Base-by-base conservation (phyloP, 1,139 yeast genomes). In the Komagataea norvegica region DNA sequence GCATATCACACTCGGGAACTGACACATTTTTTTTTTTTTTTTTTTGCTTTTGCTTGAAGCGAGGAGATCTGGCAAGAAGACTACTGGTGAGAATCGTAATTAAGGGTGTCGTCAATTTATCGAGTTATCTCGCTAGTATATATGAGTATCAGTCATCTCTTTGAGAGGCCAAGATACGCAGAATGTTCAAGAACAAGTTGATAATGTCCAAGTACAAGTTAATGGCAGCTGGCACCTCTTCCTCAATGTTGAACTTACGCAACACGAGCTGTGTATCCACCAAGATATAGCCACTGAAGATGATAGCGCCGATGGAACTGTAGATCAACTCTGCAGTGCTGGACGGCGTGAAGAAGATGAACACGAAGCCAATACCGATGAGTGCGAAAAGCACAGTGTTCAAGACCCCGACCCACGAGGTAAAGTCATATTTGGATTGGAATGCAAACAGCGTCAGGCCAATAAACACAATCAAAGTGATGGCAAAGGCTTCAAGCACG, bases 241-340 rank as follows among this genome's bases (percentile, higher is more conserved):
- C 96, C 48, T 85, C 96, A 44, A 93, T 81, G 55, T 83, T 84
- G 51, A 74, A 82, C 42, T 79, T 81, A 54, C 85, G 82, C 76
- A 87, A 72, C 37, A 91, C 74, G 47, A 77, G 62, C 61, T 87
- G 95, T 20, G 95, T 87, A 59, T 87, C 96, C 37, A 86, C 76
- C 40, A 87, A 62, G 40, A 87, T 74, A 57, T 83, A 87, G 8
- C 79, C 73, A 17, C 83, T 68, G 61, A 87, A 88, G 6, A 87
- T 63, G 26, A 80, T 54, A 4, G 94, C 91, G 13, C 94, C 95
- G 34, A 80, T 57, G 40, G 78, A 74, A 27, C 89, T 75, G 62
- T 83, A 86, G 5, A 79, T 62, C 48, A 81, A 59, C 52, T 83
- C 87, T 34, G 74, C 59, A 21, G 69, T 64, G 17, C 70, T 61